phyloP scores from a whole-genome alignment of 495 filamentous ascomycete species.

The Podospora bellae-mahoneyi region DNA sequence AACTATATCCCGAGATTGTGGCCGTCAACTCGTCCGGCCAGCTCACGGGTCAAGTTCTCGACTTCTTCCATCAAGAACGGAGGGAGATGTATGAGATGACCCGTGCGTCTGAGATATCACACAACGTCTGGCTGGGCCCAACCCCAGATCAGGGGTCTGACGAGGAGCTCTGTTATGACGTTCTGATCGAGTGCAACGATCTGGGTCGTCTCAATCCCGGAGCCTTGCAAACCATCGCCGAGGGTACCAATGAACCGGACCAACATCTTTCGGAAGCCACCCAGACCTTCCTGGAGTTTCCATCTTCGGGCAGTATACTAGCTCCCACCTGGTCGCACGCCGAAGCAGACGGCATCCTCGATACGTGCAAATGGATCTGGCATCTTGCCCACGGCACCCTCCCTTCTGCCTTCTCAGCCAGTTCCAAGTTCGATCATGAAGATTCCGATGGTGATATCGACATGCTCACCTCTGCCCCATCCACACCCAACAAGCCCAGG shows the following conservation, averaged over 20 bases:
- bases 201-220: slow-evolving; percentile 63
- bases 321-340: slow-evolving; percentile 73
- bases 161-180: slow-evolving; percentile 54
- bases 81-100: slow-evolving; percentile 93
- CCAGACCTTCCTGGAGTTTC: slow-evolving; percentile 71
- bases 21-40: slow-evolving; percentile 69
- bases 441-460: slow-evolving; percentile 49
- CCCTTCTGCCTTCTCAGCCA: slow-evolving; percentile 37
- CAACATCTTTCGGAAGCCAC: slow-evolving; percentile 24
- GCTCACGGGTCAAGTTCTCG: slow-evolving; percentile 73
- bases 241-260: slow-evolving; percentile 30
- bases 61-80: slow-evolving; percentile 88
- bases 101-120: slow-evolving; percentile 76
- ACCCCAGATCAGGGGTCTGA: slow-evolving; percentile 64
- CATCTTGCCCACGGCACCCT: slow-evolving; percentile 62
- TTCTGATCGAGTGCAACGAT: slow-evolving; percentile 85
- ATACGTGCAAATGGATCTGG: slow-evolving; percentile 86
- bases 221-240: slow-evolving; percentile 46
- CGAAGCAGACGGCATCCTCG: slow-evolving; percentile 78
- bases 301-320: slow-evolving; percentile 85
- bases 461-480: slow-evolving; percentile 25
- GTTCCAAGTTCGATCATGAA: not conserved
- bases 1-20: slow-evolving; percentile 64
- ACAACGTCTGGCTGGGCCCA: slow-evolving; percentile 87
- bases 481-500: slow-evolving; percentile 36